Base-by-base conservation (phyloP, 805 yeast genomes). In the Wickerhamiella azyma region DNA sequence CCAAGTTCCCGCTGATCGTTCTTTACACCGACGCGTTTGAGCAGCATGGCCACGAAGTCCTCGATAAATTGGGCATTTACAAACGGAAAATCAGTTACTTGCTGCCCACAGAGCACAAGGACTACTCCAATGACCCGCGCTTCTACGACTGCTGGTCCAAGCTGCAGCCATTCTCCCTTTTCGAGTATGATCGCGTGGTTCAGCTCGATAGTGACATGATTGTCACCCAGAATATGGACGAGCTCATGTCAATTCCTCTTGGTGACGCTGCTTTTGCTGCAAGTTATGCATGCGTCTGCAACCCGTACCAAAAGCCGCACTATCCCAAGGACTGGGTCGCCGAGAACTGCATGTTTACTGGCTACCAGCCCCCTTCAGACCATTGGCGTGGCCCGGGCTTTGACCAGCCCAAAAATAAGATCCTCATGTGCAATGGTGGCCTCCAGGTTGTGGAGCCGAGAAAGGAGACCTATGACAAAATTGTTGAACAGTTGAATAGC, bases 111-210 rank as follows among this genome's bases (percentile, higher is more conserved):
- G 59, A 55, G 14, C 61, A 64, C 50, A 71, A 69, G 52, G 72
- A 70, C 47, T 72, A 72, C 52, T 58, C 67, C 9, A 59, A 66
- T 32, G 81, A 77, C 52, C 65, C 71, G 9, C 60, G 81, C 30
- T 76, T 76, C 59, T 63, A 69, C 53, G 80, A 76, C 55, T 74
- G 79, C 52, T 76, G 80, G 79, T 67, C 79, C 26, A 76, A 76
- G 58, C 58, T 76, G 41, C 76, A 73, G 59, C 72, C 77, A 9
- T 76, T 76, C 55, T 63, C 68, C 19, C 60, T 76, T 45, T 52
- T 57, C 9, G 73, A 75, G 51, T 77, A 67, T 50, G 69, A 74
- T n/a, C 63, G 75, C 37, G 71, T 76, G 10, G 71, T 74, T 21
- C 77, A 70, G 52, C 61, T 76, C 47, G 82, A 76, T 53, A 67